A percentile compares a stretch with the other conserved stretches of the same genome.
Evolutionary conservation across 2,329 filamentous ascomycete genomes (phyloP).

Genomic region (Seiridium cupressi): DNA sequence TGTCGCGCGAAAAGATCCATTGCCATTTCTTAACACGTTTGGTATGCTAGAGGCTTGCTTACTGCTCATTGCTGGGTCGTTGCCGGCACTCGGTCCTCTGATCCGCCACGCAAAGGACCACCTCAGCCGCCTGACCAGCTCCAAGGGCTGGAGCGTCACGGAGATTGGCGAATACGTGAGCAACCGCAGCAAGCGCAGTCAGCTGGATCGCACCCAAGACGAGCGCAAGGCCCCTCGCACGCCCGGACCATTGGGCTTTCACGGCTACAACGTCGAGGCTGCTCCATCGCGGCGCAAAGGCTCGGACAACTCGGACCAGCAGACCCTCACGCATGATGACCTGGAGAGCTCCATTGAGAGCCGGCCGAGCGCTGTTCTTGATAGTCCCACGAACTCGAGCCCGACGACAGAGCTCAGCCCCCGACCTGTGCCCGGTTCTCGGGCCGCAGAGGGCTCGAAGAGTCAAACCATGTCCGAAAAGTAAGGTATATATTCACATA

Average conservation of each 20-base stretch:
- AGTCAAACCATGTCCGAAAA: background rate
- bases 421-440: background rate
- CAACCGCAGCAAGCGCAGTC: background rate
- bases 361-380: background rate
- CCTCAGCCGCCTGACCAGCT: background rate
- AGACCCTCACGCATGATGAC: background rate
- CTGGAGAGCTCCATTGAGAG: background rate
- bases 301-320: background rate
- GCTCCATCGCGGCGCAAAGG: background rate
- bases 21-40: slow-evolving; percentile 2
- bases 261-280: background rate
- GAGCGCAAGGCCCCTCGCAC: background rate
- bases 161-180: background rate
- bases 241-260: background rate
- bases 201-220: no score
- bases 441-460: background rate
- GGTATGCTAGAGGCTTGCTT: background rate
- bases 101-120: background rate
- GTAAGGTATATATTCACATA: background rate
- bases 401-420: background rate
- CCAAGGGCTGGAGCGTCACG: background rate
- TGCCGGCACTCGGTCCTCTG: background rate
- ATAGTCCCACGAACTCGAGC: background rate
- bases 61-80: background rate
- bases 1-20: background rate